Evolutionary conservation across 2,329 filamentous ascomycete species (phyloP).

Genomic region (Polychaeton citri): DNA sequence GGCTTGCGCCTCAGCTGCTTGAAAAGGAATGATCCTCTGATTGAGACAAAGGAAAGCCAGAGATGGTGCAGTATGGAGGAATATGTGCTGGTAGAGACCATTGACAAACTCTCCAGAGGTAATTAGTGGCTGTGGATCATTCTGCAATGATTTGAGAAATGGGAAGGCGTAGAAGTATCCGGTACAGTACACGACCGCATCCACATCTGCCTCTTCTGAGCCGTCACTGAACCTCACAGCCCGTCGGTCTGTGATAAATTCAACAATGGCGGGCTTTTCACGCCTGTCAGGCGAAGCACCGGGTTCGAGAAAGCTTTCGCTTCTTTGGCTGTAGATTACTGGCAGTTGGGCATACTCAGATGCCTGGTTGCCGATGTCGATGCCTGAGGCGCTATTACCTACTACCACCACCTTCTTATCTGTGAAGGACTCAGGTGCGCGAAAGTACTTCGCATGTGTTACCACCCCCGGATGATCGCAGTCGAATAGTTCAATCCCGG

Average conservation of each 20-base stretch:
- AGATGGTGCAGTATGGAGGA: conserved; percentile 63
- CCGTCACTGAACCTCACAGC: conserved; percentile 56
- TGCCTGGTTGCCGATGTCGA: conserved; percentile 74
- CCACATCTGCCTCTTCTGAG: conserved; percentile 51
- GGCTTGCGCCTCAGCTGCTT: conserved; percentile 64
- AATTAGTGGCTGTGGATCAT: conserved; percentile 35
- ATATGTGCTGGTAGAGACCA: conserved; percentile 66
- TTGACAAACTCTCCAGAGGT: conserved; percentile 56
- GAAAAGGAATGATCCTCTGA: conserved; percentile 80
- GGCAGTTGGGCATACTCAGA: conserved; percentile 44
- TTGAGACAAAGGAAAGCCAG: conserved; percentile 64
- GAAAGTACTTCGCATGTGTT: conserved; percentile 60
- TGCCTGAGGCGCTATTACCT: conserved; percentile 70
- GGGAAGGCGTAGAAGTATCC: conserved; percentile 80
- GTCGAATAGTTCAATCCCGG: conserved; percentile 28
- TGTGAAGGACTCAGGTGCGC: conserved; percentile 47
- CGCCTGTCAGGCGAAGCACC: conserved; percentile 17
- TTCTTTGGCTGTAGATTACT: conserved; percentile 50
- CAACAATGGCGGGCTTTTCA: conserved; percentile 40
- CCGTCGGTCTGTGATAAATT: conserved; percentile 42
- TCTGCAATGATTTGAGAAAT: conserved; percentile 42
- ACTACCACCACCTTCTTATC: conserved; percentile 66
- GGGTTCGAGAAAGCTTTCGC: conserved; percentile 33
- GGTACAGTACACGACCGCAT: conserved; percentile 73
- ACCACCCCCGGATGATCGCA: conserved; percentile 25